These are phyloP conservation scores for Cymodocea nodosa DNA, from an alignment of 116 monocot species.

Conservation along the genomic window DNA sequence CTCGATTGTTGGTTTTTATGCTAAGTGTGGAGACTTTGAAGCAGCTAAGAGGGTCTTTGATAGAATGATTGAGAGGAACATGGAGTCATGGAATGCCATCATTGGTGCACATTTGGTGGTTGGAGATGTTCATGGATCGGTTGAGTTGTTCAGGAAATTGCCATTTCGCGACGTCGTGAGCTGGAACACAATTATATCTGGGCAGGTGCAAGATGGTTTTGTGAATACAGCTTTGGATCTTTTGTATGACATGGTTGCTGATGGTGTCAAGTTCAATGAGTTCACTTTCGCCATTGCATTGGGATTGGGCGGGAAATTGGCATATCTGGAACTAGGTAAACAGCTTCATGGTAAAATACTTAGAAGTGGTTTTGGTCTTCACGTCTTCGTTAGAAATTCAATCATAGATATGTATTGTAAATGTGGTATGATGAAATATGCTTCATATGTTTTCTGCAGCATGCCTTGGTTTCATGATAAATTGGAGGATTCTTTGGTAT, in stretches of 20 bases:
- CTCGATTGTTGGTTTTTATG: constrained; percentile 59
- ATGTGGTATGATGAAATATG: constrained; percentile 42
- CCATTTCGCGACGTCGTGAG: constrained; percentile 41
- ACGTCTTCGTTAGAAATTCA: constrained; percentile 42
- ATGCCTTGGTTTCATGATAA: constrained; percentile 7
- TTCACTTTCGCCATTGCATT: constrained; percentile 57
- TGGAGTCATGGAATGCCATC: constrained; percentile 67
- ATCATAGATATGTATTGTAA: constrained; percentile 87
- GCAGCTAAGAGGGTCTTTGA: constrained; percentile 30
- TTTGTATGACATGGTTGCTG: constrained; percentile 36
- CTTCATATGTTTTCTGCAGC: constrained; percentile 23
- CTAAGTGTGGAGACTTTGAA: constrained; percentile 31
- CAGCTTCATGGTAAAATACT: constrained; percentile 47
- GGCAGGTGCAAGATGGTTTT: constrained; percentile 37
- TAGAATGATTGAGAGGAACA: constrained; percentile 33
- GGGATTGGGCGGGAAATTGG: constrained; percentile 33
- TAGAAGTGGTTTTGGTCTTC: constrained; percentile 23
- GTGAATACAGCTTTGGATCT: constrained; percentile 28
- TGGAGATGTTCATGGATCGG: constrained; percentile 32
- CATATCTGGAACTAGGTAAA: constrained; percentile 35
- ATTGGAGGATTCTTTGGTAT: neutral
- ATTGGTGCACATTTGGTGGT: constrained; percentile 28
- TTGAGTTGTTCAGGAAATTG: constrained; percentile 40
- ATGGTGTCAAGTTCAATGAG: constrained; percentile 31
- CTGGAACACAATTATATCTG: constrained; percentile 74